Percentiles rank a stretch among this genome's conserved stretches.
Conservation (phyloP, 306 rosid genomes). For the Gillenia trifoliata region DNA sequence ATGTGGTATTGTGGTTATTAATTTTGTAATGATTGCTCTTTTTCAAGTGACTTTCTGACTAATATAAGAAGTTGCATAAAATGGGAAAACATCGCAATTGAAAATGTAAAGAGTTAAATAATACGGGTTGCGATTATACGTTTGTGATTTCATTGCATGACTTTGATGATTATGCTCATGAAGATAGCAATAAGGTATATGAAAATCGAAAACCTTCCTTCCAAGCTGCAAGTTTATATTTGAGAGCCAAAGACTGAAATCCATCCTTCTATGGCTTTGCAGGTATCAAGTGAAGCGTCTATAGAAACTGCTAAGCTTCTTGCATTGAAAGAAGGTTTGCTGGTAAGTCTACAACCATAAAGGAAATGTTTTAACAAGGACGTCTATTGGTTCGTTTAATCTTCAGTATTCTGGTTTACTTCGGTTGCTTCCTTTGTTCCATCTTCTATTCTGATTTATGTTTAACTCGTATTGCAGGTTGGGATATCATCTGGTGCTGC, state of each 20-base stretch:
- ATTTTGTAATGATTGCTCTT: not conserved
- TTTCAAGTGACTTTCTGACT: not conserved
- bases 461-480: slow-evolving; percentile 45
- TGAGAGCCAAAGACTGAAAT: not conserved
- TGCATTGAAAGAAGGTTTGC: slow-evolving; percentile 86
- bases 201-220: not conserved
- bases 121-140: not conserved
- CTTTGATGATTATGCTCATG: not conserved
- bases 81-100: not conserved
- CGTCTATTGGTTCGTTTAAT: not conserved
- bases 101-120: not conserved
- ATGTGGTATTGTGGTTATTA: not conserved
- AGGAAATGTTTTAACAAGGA: slow-evolving; percentile 16
- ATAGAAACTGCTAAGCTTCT: slow-evolving; percentile 78
- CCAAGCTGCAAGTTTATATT: not conserved
- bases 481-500: slow-evolving; percentile 99
- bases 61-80: not conserved
- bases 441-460: not conserved
- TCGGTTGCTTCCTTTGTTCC: not conserved
- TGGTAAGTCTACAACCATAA: slow-evolving; percentile 36
- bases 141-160: not conserved
- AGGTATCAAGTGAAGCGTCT: slow-evolving; percentile 91
- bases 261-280: slow-evolving; percentile 16
- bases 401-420: not conserved
- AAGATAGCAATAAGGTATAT: not conserved